Percentiles rank a stretch among this genome's conserved stretches.
phyloP scores from a whole-genome alignment of 2,329 filamentous ascomycete species.

The Penicillium sp. region DNA sequence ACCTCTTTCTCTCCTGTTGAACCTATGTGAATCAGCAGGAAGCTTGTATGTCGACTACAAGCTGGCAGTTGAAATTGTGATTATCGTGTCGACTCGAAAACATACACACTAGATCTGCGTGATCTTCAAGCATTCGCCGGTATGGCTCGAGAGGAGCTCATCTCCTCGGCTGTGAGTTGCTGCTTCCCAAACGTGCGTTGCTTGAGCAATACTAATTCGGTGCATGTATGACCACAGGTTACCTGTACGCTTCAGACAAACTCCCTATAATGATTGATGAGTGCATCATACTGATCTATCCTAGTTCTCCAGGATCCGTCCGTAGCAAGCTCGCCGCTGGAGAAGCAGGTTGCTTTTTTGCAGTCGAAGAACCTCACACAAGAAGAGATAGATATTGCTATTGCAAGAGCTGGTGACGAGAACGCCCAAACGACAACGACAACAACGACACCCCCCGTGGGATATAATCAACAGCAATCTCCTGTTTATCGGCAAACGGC shows the following conservation, averaged over 20 bases:
- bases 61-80: not conserved
- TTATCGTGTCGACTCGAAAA: not conserved
- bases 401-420: constrained; percentile 68
- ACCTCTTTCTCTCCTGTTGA: not conserved
- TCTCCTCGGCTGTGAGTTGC: constrained; percentile 68
- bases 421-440: constrained; percentile 39
- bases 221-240: constrained; percentile 33
- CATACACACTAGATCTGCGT: not conserved
- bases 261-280: not conserved
- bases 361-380: constrained; percentile 96
- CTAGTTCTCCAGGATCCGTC: constrained; percentile 90
- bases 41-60: not conserved
- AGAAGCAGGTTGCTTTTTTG: constrained; percentile 88
- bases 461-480: constrained; percentile 44
- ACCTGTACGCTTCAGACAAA: constrained; percentile 43
- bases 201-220: constrained; percentile 3
- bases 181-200: not conserved
- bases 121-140: constrained; percentile 39
- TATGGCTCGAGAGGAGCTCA: constrained; percentile 90
- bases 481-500: constrained; percentile 38
- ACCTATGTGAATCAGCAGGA: not conserved
- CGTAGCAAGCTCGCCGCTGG: constrained; percentile 81
- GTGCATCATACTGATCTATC: not conserved
- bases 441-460: constrained; percentile 45
- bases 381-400: constrained; percentile 84